phyloP scores from a whole-genome alignment of 108 stramenopile species.

The Parietichytrium sp. region DNA sequence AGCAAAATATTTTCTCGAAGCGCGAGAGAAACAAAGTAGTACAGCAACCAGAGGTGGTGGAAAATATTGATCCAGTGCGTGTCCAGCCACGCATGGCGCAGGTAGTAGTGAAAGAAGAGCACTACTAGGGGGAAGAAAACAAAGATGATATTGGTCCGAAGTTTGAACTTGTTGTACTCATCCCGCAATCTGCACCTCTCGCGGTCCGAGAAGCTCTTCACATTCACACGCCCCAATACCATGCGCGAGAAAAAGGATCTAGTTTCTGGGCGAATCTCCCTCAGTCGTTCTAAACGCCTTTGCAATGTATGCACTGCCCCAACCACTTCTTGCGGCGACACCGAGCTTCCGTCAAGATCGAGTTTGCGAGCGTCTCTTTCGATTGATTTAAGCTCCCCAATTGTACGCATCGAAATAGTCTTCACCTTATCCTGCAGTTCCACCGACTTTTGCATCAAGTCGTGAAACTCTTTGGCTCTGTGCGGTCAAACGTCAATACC shows the following conservation, averaged over 20 bases:
- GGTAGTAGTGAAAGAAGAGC: not conserved
- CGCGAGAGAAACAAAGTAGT: conserved; percentile 43
- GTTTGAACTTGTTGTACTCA: conserved; percentile 46
- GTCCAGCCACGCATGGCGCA: conserved; percentile 35
- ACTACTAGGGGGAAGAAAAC: conserved; percentile 21
- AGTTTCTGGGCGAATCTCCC: conserved; percentile 11
- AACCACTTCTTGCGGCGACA: no score
- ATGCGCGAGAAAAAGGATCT: conserved; percentile 39
- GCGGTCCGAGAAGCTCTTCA: not conserved
- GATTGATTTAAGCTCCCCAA: not conserved
- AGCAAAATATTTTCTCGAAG: conserved; percentile 44
- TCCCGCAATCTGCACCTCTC: conserved; percentile 7
- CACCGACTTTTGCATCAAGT: conserved; percentile 9
- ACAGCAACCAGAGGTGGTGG: conserved; percentile 37
- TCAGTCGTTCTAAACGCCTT: not conserved
- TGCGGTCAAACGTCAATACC: not conserved
- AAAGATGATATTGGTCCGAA: conserved; percentile 39
- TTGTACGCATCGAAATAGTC: conserved; percentile 19
- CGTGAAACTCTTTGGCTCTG: not conserved
- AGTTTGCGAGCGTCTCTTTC: not conserved
- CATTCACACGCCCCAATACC: conserved; percentile 41
- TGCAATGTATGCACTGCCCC: not conserved
- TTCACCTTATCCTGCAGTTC: conserved; percentile 19
- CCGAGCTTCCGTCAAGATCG: no score
- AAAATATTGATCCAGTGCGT: conserved; percentile 43